Conservation (phyloP, 2,329 filamentous ascomycete species). For the Scedosporium boydii region DNA sequence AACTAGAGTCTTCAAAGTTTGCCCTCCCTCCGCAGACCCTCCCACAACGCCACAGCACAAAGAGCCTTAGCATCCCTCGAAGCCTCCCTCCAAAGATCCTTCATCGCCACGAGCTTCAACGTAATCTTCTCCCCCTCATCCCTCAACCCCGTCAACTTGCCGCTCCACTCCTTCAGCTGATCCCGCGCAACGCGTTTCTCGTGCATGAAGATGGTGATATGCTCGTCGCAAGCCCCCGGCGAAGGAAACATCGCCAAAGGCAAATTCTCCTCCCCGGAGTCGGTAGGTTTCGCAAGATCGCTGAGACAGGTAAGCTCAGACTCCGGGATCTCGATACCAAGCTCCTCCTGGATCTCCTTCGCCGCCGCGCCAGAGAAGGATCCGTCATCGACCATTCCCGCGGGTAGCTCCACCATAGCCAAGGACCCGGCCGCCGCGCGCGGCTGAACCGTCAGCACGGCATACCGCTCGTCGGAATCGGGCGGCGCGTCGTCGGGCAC, state of each 20-base stretch:
- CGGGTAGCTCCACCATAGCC: constrained; percentile 46
- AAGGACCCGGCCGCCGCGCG: constrained; percentile 46
- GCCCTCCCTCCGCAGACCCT: constrained; percentile 40
- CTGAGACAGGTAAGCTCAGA: constrained; percentile 40
- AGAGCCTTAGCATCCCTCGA: constrained; percentile 51
- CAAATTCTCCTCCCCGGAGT: constrained; percentile 22
- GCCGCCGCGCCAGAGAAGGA: constrained; percentile 49
- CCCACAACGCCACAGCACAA: constrained; percentile 48
- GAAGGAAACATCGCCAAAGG: constrained; percentile 46
- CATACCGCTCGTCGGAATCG: constrained; percentile 35
- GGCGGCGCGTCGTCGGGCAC: constrained; percentile 36
- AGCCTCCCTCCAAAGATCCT: constrained; percentile 48
- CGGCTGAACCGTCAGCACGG: constrained; percentile 50
- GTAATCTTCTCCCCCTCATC: constrained; percentile 53
- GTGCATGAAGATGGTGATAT: constrained; percentile 47
- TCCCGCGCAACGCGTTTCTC: constrained; percentile 40
- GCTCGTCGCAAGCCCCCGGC: constrained; percentile 51
- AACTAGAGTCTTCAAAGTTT: constrained; percentile 21
- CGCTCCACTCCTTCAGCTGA: constrained; percentile 44
- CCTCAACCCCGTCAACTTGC: constrained; percentile 47
- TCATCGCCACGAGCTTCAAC: constrained; percentile 46
- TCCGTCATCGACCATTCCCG: constrained; percentile 48
- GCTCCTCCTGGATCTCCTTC: constrained; percentile 51
- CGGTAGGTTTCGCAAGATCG: constrained; percentile 31
- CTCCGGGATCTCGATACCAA: constrained; percentile 41